Evolutionary conservation across 2,329 filamentous ascomycete species (phyloP).

Genomic region (Davidsoniella australis): DNA sequence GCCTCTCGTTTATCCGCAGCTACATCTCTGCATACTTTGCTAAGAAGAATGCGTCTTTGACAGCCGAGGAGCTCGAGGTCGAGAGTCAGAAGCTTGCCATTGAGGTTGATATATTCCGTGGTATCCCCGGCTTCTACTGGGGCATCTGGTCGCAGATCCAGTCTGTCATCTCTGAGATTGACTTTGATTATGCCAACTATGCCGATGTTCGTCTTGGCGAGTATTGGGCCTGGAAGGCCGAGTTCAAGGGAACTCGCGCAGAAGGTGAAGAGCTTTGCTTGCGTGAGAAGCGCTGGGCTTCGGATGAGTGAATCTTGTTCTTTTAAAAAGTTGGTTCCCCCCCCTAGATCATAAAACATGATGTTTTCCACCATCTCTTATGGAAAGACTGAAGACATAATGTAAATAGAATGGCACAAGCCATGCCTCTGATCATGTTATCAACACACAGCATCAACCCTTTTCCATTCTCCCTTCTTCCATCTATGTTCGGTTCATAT

Average conservation of each 20-base stretch:
- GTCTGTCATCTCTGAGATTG: conserved; percentile 81
- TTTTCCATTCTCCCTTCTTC: too few species aligned
- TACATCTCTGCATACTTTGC: conserved; percentile 64
- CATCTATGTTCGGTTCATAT: too few species aligned
- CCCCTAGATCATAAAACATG: too few species aligned
- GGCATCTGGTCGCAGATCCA: conserved; percentile 95
- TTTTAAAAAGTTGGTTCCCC: too few species aligned
- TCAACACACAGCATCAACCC: too few species aligned
- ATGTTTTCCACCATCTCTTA: too few species aligned
- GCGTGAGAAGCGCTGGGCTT: conserved; percentile 66
- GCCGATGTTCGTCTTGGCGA: conserved; percentile 74
- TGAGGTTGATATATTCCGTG: conserved; percentile 77
- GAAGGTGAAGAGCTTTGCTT: conserved; percentile 46
- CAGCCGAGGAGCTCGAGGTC: conserved; percentile 31
- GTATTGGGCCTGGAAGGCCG: conserved; percentile 82
- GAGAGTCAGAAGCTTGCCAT: conserved; percentile 53
- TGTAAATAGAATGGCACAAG: too few species aligned
- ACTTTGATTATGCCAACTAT: conserved; percentile 91
- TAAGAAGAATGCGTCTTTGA: conserved; percentile 20
- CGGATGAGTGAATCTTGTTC: conserved; percentile 20
- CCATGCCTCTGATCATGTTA: too few species aligned
- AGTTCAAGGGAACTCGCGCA: conserved; percentile 45
- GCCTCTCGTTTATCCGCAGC: conserved; percentile 64
- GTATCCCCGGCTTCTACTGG: conserved; percentile 79
- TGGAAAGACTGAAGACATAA: too few species aligned